Evolutionary conservation across 2,329 filamentous ascomycete species (phyloP), one percentile per base, ranked within the genome.

Genomic region (Graphilbum sp.): DNA sequence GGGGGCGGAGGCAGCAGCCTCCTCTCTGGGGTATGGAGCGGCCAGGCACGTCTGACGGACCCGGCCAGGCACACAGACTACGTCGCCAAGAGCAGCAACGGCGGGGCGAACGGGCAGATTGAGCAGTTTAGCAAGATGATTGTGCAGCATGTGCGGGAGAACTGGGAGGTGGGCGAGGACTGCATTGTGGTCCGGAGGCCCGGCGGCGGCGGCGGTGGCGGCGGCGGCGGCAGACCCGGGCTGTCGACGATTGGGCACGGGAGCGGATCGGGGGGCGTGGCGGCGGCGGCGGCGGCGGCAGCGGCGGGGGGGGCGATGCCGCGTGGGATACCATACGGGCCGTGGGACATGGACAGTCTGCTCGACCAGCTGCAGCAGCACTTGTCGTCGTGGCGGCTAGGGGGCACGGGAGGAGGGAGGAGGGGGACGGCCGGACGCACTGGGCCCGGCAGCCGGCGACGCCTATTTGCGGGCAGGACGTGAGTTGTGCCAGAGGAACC

Each of bases 61-160:
- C 6, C 21, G 21, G 21, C 21, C 5, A 11, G 11, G 21, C 21
- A 5, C 21, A 24, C 6, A 11, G 21, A 24, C 21, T n/a, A n/a
- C n/a, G n/a, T n/a, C n/a, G n/a, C n/a, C n/a, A n/a, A n/a, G n/a
- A n/a, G n/a, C 23, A 25, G 23, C 23, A 12, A 7, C 23, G 7
- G 12, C 12, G 23, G 23, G 23, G 23, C 7, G 30, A 32, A 32
- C 12, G 33, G 54, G 3, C 51, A 62, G 20, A 49, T 62, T 9
- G 47, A 52, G 23, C 55, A 44, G 32, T 69, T 70, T 39, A 51
- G 53, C 7, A 53, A 55, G 15, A 57, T 58, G 35, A 63, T 71
- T 29, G 39, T 57, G 5, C 53, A 56, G 9, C 66, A 71, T 32
- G 57, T 69, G 11, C 50, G 51, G 4, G 57, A 54, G 33, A 63